Base-by-base conservation (phyloP, 1,139 yeast species). In the Schizosaccharomyces versatilis region DNA sequence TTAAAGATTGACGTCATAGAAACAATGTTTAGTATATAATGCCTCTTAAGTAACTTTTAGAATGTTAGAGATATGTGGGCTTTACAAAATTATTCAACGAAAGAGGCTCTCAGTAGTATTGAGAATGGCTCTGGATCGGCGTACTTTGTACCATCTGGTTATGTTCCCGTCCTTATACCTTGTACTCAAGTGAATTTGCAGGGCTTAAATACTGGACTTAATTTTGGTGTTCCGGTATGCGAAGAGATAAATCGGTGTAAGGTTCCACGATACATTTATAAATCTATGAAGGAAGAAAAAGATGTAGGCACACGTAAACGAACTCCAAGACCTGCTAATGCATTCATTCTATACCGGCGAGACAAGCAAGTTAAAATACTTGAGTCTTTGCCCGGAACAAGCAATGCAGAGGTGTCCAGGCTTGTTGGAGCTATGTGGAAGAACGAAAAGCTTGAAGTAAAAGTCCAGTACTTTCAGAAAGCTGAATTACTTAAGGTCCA, bases 251-350 rank as follows among this genome's bases (percentile, higher is more conserved):
- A 17, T 17, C 17, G 24, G 9, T 44, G 49, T 14, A 44, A 24
- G 24, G 49, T 44, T 3, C 49, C 49, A 7, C 36, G 49, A 8
- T 44, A 44, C 36, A 44, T 44, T 15, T 15, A 17, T 14, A 44
- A 44, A 12, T 17, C n/a, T 10, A 19, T 44, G 24, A 32, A 36
- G 12, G 32, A 24, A 24, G 32, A 3, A 5, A 44, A 44, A 14
- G 36, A 44, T 7, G 24, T 2, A n/a, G 24, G n/a, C 14, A 14
- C 49, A n/a, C 44, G 8, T n/a, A 38, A 39, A 19, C 40, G 47
- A 17, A 53, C 57, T 15, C 57, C 57, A 14, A 41, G 57, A 19
- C 57, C 57, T 8, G 57, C 57, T 7, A 55, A 55, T 54, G 57
- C 57, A 2, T 55, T 55, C 41, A 55, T 55, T 14, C 44, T 55